Percentiles rank a stretch among this genome's conserved stretches.
These are phyloP conservation scores for Marsdenia floribunda DNA, from an alignment of 257 asterid species.

Conservation along the genomic window DNA sequence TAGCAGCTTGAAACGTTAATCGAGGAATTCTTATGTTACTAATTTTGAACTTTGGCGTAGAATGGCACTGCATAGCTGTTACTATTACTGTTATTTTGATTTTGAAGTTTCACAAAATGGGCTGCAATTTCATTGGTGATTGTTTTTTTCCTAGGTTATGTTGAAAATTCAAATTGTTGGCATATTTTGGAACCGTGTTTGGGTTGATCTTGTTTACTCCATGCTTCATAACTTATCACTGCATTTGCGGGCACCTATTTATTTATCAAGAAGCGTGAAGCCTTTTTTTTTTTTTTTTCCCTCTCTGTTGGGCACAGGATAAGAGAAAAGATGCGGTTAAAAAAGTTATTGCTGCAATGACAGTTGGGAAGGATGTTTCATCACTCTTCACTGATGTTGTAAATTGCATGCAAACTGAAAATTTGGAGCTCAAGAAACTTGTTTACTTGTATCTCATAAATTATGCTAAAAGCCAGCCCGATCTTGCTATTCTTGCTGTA, in stretches of 20 bases:
- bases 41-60: background rate
- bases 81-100: background rate
- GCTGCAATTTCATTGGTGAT: background rate
- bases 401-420: constrained; percentile 98
- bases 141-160: background rate
- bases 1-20: background rate
- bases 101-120: background rate
- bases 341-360: constrained; percentile 99
- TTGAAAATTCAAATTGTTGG: background rate
- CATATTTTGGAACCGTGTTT: background rate
- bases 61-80: background rate
- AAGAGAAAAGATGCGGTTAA: constrained; percentile 99
- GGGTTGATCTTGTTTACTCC: background rate
- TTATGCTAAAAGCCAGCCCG: constrained; percentile 99
- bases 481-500: constrained; percentile 97
- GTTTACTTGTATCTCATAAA: constrained; percentile 95
- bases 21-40: background rate
- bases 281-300: background rate
- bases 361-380: constrained; percentile 98
- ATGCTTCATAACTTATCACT: background rate
- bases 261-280: background rate
- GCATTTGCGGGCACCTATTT: background rate
- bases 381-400: constrained; percentile 98
- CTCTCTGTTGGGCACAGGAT: constrained; percentile 47
- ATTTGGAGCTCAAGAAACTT: constrained; percentile 95